These are phyloP conservation scores for Penicillium canariense DNA, from an alignment of 495 filamentous ascomycete genomes.

Conservation along the genomic window DNA sequence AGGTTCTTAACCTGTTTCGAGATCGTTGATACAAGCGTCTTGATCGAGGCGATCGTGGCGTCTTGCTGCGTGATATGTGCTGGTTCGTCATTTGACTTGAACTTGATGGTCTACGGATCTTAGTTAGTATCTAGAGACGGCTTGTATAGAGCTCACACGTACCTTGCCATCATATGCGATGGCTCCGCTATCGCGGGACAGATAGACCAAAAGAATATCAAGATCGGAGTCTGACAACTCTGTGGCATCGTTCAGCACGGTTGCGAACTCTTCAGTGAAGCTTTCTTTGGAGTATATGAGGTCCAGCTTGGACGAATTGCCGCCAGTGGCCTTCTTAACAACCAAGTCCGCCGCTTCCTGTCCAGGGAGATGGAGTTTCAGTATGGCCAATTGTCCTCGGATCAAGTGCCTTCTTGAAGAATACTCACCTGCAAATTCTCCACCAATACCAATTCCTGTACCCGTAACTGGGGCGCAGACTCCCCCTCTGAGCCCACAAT, in stretches of 20 bases:
- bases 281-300: constrained; percentile 64
- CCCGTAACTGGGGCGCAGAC: constrained; percentile 31
- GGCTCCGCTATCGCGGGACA: constrained; percentile 64
- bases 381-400: too few species aligned
- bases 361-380: constrained; percentile 3
- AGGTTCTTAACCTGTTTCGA: constrained; percentile 63
- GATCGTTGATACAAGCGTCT: constrained; percentile 61
- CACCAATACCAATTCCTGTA: constrained; percentile 49
- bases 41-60: constrained; percentile 73
- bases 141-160: constrained; percentile 24
- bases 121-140: constrained; percentile 16
- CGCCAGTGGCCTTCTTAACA: constrained; percentile 42
- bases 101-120: constrained; percentile 66
- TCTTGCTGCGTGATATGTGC: constrained; percentile 69
- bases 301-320: constrained; percentile 49
- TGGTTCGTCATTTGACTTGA: constrained; percentile 52
- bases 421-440: constrained; percentile 50
- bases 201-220: constrained; percentile 65
- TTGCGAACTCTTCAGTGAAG: constrained; percentile 59
- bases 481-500: constrained; percentile 44
- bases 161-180: constrained; percentile 65
- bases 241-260: constrained; percentile 47
- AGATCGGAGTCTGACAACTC: constrained; percentile 64
- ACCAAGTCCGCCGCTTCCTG: constrained; percentile 48
- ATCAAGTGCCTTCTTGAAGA: not conserved